Conservation (phyloP, 495 filamentous ascomycete species). For the Tuber brumale region DNA sequence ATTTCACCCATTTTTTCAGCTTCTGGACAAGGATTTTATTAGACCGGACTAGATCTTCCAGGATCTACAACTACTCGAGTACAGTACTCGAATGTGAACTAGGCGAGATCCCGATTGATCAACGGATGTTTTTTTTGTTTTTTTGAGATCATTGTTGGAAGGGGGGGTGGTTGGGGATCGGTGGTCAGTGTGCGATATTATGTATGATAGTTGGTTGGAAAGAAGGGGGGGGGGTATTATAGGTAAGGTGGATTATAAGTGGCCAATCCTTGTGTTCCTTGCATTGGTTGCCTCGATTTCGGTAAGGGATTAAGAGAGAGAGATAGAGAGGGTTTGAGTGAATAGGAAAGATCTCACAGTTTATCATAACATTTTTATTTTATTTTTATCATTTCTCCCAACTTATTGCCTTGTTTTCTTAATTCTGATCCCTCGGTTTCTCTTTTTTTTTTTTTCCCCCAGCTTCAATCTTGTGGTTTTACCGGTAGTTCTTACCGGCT, state of each 20-base stretch:
- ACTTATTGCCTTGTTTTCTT: background rate
- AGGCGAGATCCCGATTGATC: background rate
- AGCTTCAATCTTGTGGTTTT: background rate
- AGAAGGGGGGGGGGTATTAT: background rate
- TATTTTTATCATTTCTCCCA: background rate
- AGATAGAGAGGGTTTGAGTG: no score
- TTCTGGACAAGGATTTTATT: background rate
- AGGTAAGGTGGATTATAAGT: background rate
- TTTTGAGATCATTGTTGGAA: no score
- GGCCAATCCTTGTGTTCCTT: background rate
- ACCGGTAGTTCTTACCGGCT: background rate
- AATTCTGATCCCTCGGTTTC: background rate
- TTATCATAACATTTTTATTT: background rate
- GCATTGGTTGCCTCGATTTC: background rate
- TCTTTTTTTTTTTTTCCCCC: background rate
- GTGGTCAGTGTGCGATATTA: background rate
- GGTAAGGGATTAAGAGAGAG: background rate
- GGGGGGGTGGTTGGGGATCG: background rate
- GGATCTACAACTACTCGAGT: no score
- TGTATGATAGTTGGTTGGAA: background rate
- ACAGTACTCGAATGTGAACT: background rate
- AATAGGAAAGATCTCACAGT: background rate
- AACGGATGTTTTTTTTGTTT: no score
- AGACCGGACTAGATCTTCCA: background rate
- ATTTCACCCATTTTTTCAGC: background rate